phyloP scores from a whole-genome alignment of 768 basidiomycete genomes.

The Sarcomyxa edulis region DNA sequence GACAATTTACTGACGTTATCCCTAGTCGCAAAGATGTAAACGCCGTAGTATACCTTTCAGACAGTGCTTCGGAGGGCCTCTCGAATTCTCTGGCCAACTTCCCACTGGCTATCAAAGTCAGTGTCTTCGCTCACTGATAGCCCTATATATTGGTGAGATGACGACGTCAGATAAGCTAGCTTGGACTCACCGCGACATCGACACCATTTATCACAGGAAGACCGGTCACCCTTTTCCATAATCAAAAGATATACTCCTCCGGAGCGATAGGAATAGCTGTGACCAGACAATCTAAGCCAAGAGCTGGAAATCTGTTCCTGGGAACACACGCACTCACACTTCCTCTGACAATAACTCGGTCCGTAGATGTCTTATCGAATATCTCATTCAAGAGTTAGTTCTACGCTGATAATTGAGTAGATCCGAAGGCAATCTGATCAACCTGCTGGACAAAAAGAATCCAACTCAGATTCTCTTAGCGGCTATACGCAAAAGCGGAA shows the following conservation, averaged over 20 bases:
- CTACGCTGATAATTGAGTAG: conserved; percentile 25
- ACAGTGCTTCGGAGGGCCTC: conserved; percentile 53
- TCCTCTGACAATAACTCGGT: conserved; percentile 54
- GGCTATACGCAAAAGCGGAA: conserved; percentile 38
- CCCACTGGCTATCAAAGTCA: conserved; percentile 43
- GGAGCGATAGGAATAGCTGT: conserved; percentile 72
- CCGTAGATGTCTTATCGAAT: no score
- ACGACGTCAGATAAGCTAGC: conserved; percentile 5
- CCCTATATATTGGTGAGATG: conserved; percentile 1
- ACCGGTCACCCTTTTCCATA: conserved; percentile 63
- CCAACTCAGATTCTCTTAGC: conserved; percentile 56
- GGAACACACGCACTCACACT: conserved; percentile 39
- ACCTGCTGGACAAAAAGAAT: conserved; percentile 48
- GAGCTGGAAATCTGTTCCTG: conserved; percentile 23
- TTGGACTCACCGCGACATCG: conserved; percentile 61
- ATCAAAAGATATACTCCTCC: conserved; percentile 45
- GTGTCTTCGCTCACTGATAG: conserved; percentile 11
- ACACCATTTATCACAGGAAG: conserved; percentile 79
- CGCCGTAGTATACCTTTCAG: conserved; percentile 50
- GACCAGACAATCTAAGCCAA: conserved; percentile 6
- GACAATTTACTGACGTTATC: not conserved
- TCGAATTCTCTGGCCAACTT: conserved; percentile 37
- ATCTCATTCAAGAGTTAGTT: not conserved
- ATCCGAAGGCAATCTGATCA: conserved; percentile 69
- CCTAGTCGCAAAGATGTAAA: conserved; percentile 24